Conservation (phyloP, 2,329 filamentous ascomycete species). For the Pseudopyricularia cyperi region DNA sequence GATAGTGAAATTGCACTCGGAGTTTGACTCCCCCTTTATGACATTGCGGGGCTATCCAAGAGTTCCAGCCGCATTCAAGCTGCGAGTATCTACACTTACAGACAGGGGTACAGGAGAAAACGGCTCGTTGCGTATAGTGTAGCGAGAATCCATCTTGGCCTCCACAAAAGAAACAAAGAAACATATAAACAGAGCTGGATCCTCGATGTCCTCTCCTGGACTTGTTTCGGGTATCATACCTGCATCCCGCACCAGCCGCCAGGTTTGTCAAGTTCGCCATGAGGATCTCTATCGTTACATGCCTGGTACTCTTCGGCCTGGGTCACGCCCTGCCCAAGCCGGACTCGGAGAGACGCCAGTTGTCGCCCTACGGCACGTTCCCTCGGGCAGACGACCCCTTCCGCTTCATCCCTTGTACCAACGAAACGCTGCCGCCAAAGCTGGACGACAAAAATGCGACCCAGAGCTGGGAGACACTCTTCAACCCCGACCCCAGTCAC, state of each 20-base stretch:
- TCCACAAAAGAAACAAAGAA: no score
- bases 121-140: no score
- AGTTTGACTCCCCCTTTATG: no score
- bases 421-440: conserved; percentile 22
- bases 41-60: no score
- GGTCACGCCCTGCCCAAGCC: neutral
- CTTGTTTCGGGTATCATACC: neutral
- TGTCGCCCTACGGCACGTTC: conserved; percentile 22
- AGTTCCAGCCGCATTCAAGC: no score
- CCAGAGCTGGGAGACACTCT: conserved; percentile 25
- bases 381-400: conserved; percentile 29
- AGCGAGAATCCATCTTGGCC: no score
- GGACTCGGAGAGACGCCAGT: neutral
- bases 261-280: neutral
- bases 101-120: no score
- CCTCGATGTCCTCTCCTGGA: neutral
- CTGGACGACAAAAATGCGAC: conserved; percentile 24
- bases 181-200: no score
- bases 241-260: neutral
- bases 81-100: no score
- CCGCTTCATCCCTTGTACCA: conserved; percentile 32
- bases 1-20: no score
- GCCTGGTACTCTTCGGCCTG: neutral
- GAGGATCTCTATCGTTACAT: neutral
- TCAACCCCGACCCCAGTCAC: conserved; percentile 20